phyloP scores from a whole-genome alignment of 2,329 filamentous ascomycete genomes.

The Aspergillus novofumigatus region DNA sequence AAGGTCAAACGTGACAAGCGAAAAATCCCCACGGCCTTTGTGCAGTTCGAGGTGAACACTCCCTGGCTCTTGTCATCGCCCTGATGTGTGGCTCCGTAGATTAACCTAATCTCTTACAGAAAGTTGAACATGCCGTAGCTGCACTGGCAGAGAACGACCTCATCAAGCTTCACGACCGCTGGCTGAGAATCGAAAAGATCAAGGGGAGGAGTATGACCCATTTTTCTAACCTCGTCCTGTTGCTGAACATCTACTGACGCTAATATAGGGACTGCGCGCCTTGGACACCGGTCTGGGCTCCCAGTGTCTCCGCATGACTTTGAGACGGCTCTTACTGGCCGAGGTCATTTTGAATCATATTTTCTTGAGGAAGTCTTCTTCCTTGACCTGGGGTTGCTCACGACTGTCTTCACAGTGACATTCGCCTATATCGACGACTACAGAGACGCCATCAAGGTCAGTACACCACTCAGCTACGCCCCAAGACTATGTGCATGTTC shows the following conservation, averaged over 20 bases:
- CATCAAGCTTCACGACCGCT: conserved; percentile 13
- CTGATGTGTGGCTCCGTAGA: neutral
- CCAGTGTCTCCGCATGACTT: conserved; percentile 10
- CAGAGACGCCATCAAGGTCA: conserved; percentile 22
- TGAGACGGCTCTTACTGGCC: conserved; percentile 4
- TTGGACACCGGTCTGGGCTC: conserved; percentile 12
- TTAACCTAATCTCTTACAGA: conserved; percentile 12
- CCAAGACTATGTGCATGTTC: neutral
- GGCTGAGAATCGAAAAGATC: conserved; percentile 16
- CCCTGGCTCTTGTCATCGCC: neutral
- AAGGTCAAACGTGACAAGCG: conserved; percentile 33
- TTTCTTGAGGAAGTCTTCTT: conserved; percentile 5
- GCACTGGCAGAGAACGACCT: conserved; percentile 15
- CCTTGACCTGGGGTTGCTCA: neutral
- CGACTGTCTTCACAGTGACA: conserved; percentile 15
- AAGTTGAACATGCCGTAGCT: conserved; percentile 23
- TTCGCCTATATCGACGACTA: conserved; percentile 24
- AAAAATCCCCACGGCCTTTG: conserved; percentile 34
- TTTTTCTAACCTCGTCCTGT: neutral
- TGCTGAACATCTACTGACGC: neutral
- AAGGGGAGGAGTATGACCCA: conserved; percentile 17
- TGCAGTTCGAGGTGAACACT: conserved; percentile 36
- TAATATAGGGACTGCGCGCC: conserved; percentile 13
- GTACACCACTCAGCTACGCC: neutral
- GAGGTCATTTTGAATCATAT: conserved; percentile 14